Evolutionary conservation across 2,329 filamentous ascomycete genomes (phyloP), one percentile per base, ranked within the genome.

Genomic region (Cordyceps tenuipes): DNA sequence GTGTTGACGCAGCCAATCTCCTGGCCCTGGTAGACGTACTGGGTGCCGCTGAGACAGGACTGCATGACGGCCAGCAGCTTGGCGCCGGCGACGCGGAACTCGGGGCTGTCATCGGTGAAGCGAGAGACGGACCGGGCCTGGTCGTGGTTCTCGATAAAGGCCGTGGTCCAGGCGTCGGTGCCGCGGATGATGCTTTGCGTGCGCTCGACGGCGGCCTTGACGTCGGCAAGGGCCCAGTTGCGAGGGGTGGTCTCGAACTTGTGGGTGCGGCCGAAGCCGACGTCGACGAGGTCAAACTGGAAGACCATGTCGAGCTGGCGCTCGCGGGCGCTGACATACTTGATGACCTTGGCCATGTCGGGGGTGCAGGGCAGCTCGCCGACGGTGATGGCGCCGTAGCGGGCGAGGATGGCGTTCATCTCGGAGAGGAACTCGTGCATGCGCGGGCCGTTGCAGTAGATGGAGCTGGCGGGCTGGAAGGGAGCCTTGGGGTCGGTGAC

Each of bases 301-400:
- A 89, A 89, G 1, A 88, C 83, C 86, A 89, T 89, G 68, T 84
- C 81, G 53, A 89, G 72, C 69, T 88, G 81, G 61, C 79, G 79
- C 59, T 82, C 80, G 31, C 77, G 71, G 0, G 82, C 78, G 3
- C 79, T 79, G 15, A 88, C 82, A 63, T 86, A 88, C 19, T 76
- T 68, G 8, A 88, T 70, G 1, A 88, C 83, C 43, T 82, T 75
- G 3, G 72, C 70, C 31, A 80, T 76, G 59, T 86, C 79, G 0
- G 82, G 84, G 0, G 85, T 87, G 65, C 81, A 73, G 0, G 86
- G 84, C 29, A 88, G 80, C 71, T 90, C 87, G 53, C 87, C 87
- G 0, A 90, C 86, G 0, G 85, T 89, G 70, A 90, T 82, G n/a
- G 83, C 81, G 60, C 83, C 80, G 69, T 89, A 89, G 50, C 78